Conservation (phyloP, 2,329 filamentous ascomycete species). For the Aspergillus quadrilineatus region DNA sequence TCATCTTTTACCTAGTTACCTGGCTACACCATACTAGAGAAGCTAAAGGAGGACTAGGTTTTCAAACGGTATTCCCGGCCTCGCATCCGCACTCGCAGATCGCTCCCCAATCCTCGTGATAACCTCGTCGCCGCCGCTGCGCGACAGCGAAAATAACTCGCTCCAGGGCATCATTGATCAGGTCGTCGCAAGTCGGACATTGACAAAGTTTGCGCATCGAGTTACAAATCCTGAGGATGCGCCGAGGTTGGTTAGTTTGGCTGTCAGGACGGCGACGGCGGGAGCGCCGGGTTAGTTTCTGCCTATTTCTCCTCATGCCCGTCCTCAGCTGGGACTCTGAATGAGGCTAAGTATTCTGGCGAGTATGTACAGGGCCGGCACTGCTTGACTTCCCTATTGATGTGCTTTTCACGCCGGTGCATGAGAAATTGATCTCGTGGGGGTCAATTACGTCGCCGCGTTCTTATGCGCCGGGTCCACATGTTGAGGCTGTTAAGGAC, state of each 20-base stretch:
- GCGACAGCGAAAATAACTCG: slow-evolving; percentile 48
- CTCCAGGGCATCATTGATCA: slow-evolving; percentile 51
- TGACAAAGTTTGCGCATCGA: slow-evolving; percentile 50
- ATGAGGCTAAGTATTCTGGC: not conserved
- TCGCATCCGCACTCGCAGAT: slow-evolving; percentile 49
- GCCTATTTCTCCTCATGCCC: not conserved
- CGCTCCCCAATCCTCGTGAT: slow-evolving; percentile 47
- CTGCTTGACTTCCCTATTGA: slow-evolving; percentile 27
- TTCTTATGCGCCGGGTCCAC: slow-evolving; percentile 37
- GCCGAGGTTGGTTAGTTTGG: slow-evolving; percentile 46
- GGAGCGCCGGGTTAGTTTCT: slow-evolving; percentile 40
- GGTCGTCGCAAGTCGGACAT: slow-evolving; percentile 43
- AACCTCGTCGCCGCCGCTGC: slow-evolving; percentile 46
- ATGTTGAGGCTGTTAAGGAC: slow-evolving; percentile 36
- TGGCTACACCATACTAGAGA: not conserved
- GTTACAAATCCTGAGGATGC: slow-evolving; percentile 48
- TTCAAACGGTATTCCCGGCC: slow-evolving; percentile 47
- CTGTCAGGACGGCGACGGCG: slow-evolving; percentile 40
- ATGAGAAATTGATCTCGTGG: slow-evolving; percentile 39
- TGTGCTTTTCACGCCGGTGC: slow-evolving; percentile 43
- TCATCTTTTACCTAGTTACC: not conserved
- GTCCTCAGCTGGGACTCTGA: not conserved
- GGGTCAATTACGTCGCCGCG: slow-evolving; percentile 41
- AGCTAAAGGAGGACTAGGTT: slow-evolving; percentile 33
- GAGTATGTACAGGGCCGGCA: slow-evolving; percentile 17